A percentile compares a stretch with the other conserved stretches of the same genome.
Evolutionary conservation across 2,329 filamentous ascomycete species (phyloP).

Genomic region (Cladosporium sp.): DNA sequence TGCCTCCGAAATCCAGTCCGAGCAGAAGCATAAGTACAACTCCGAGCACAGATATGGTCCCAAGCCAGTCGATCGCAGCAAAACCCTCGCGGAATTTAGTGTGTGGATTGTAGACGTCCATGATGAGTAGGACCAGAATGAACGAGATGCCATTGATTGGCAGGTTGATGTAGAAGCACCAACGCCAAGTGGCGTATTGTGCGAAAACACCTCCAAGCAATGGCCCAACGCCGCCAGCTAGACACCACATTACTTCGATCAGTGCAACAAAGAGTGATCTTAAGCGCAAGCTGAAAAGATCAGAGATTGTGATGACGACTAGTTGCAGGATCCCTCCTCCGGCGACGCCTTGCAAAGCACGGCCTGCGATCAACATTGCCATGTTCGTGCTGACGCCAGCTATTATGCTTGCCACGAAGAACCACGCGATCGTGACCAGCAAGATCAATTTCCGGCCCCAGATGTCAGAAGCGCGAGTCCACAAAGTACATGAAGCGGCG

Average conservation of each 20-base stretch:
- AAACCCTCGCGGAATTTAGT: slow-evolving; percentile 47
- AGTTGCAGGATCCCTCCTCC: slow-evolving; percentile 26
- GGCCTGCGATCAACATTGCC: slow-evolving; percentile 28
- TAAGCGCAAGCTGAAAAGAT: not conserved
- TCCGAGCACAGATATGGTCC: slow-evolving; percentile 48
- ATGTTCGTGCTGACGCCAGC: not conserved
- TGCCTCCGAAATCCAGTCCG: slow-evolving; percentile 52
- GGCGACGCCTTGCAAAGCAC: slow-evolving; percentile 41
- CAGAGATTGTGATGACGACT: not conserved
- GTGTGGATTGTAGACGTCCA: slow-evolving; percentile 53
- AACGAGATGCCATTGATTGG: slow-evolving; percentile 49
- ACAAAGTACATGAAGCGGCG: not conserved
- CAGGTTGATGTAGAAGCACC: slow-evolving; percentile 49
- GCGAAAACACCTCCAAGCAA: not conserved
- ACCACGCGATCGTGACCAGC: not conserved
- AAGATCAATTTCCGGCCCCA: not conserved
- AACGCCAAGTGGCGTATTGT: slow-evolving; percentile 26
- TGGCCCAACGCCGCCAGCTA: not conserved
- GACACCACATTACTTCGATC: not conserved
- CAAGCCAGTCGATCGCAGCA: slow-evolving; percentile 52
- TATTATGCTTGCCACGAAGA: not conserved
- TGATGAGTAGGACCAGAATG: slow-evolving; percentile 46
- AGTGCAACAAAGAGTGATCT: slow-evolving; percentile 34
- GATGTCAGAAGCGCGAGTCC: not conserved
- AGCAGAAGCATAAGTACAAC: slow-evolving; percentile 50